phyloP scores from a whole-genome alignment of 2,329 filamentous ascomycete species.

The Raffaelea albimanens region DNA sequence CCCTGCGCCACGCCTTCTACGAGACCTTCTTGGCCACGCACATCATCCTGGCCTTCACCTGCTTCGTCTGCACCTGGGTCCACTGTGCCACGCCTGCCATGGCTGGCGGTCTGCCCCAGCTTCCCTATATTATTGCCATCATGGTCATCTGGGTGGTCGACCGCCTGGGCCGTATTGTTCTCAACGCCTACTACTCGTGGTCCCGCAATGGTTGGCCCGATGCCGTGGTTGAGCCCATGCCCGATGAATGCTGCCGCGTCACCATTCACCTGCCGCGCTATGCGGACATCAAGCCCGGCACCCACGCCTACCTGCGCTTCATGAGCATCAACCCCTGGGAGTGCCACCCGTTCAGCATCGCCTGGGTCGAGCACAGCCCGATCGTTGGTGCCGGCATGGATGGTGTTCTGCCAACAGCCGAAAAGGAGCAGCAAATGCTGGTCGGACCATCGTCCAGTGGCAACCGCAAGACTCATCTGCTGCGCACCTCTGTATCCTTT shows the following conservation, averaged over 20 bases:
- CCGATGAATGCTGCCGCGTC: conserved; percentile 60
- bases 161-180: conserved; percentile 45
- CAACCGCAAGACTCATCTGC: conserved; percentile 22
- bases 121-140: conserved; percentile 65
- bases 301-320: conserved; percentile 68
- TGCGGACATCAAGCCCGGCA: conserved; percentile 57
- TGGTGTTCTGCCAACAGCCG: conserved; percentile 24
- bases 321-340: conserved; percentile 58
- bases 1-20: conserved; percentile 88
- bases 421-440: conserved; percentile 20
- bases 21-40: conserved; percentile 90
- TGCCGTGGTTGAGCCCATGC: conserved; percentile 57
- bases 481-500: conserved; percentile 58
- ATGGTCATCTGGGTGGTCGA: conserved; percentile 72
- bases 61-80: conserved; percentile 64
- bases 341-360: conserved; percentile 70
- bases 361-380: conserved; percentile 55
- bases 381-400: conserved; percentile 11
- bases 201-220: conserved; percentile 49
- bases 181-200: conserved; percentile 59
- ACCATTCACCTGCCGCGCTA: conserved; percentile 61
- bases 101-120: conserved; percentile 57
- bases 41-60: conserved; percentile 61
- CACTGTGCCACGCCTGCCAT: conserved; percentile 63
- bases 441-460: conserved; percentile 5